These are phyloP conservation scores for Cinnamomum chago DNA, from an alignment of 164 flowering plant species.

Conservation along the genomic window DNA sequence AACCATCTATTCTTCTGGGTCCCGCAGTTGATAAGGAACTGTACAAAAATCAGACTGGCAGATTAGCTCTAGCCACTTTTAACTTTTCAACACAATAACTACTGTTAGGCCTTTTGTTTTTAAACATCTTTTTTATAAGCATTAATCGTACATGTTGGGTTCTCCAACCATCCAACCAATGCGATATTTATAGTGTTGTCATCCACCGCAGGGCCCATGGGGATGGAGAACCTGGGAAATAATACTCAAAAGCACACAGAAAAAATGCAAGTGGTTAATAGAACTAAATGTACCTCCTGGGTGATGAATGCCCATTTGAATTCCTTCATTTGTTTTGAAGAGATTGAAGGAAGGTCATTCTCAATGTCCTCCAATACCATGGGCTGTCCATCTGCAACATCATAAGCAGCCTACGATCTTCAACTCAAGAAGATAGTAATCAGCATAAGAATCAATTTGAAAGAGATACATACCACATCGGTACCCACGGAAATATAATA, in stretches of 20 bases:
- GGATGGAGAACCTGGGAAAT: too few species aligned
- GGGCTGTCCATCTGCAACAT: constrained; percentile 62
- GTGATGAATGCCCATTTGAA: constrained; percentile 92
- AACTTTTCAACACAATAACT: background rate
- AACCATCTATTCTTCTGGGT: too few species aligned
- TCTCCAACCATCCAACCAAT: background rate
- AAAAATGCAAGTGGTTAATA: background rate
- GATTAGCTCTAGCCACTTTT: background rate
- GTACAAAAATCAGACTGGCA: background rate
- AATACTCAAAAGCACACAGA: background rate
- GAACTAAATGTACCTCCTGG: constrained; percentile 48
- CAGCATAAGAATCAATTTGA: background rate
- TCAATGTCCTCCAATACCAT: constrained; percentile 51
- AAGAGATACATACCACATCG: constrained; percentile 43
- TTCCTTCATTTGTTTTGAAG: constrained; percentile 43
- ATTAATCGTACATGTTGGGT: background rate
- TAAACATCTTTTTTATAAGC: background rate
- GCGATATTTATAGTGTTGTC: too few species aligned
- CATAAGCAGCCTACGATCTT: background rate
- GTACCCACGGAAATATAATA: constrained; percentile 72
- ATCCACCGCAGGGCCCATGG: too few species aligned
- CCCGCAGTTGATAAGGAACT: background rate
- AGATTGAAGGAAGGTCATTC: constrained; percentile 50
- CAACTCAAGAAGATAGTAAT: background rate
- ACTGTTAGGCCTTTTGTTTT: background rate